These are phyloP conservation scores for Bolboschoenoplectus hybrid DNA, from an alignment of 202 grass and related monocot genomes.

Conservation along the genomic window DNA sequence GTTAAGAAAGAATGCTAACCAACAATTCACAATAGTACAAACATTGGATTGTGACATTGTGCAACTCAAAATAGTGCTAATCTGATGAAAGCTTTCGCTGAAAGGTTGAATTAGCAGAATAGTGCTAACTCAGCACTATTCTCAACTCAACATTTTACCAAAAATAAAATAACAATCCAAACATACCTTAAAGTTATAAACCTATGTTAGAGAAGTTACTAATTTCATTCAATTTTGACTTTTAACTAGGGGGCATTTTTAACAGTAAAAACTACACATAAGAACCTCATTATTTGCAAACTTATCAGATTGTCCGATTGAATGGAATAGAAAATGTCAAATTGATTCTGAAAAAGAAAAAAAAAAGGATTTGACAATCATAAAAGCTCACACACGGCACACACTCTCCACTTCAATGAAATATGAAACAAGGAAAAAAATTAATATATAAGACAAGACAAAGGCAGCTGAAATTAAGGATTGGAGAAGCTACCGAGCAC, in stretches of 20 bases:
- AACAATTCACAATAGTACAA: not conserved
- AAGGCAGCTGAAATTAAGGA: not conserved
- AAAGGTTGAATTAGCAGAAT: not conserved
- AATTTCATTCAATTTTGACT: not conserved
- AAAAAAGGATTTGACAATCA: not conserved
- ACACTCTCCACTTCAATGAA: conserved; percentile 34
- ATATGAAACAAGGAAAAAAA: conserved; percentile 36
- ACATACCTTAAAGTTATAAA: too few relatives aligned
- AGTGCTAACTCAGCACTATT: not conserved
- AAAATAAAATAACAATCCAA: not conserved
- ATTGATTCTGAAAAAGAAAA: not conserved
- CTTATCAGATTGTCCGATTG: not conserved
- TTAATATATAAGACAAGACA: not conserved
- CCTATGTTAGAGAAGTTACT: not conserved
- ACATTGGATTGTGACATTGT: not conserved
- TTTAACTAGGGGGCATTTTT: not conserved
- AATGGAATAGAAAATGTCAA: conserved; percentile 17
- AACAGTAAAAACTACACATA: not conserved
- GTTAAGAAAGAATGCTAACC: not conserved
- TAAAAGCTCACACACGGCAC: conserved; percentile 2
- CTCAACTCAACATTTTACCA: not conserved
- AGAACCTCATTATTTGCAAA: conserved; percentile 18
- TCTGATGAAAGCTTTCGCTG: not conserved
- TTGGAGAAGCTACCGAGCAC: conserved; percentile 38
- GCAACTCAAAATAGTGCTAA: not conserved